Base-by-base conservation (phyloP, 2,329 filamentous ascomycete species). In the Fusarium brevicatenulatum region DNA sequence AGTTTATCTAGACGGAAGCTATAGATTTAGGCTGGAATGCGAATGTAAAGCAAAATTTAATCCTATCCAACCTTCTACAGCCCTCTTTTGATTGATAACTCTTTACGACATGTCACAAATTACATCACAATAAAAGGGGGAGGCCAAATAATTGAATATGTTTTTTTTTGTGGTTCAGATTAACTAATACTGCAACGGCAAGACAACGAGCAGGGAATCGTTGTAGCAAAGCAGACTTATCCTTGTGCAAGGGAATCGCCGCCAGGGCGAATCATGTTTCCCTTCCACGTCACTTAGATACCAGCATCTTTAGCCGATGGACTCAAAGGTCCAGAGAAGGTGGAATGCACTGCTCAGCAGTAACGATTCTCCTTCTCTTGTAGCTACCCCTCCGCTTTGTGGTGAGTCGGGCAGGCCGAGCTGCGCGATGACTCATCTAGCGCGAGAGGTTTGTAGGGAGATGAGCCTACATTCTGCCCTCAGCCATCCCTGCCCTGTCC, bases 101-200 rank as follows among this genome's bases (percentile, higher is more conserved):
- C 34, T 40, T 40, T 15, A 23, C 30, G 50, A n/a, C 9, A 54
- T 13, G 19, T 40, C n/a, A 52, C 47, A 34, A 23, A 36, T 52
- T 30, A 54, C 52, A 61, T 62, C 32, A 43, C 23, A 47, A 36
- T 19, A 47, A n/a, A 40, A 28, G 19, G 23, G 21, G 44, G 19
- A 49, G 7, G n/a, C 16, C 23, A 36, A 7, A 12, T 32, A 70
- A 62, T 70, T 76, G 72, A 78, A 78, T 65, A 57, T 74, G 10
- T 64, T 67, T 46, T 50, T 44, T 70, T 50, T 44, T 70, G 65
- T 80, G 9, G 76, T 81, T 83, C 77, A 76, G 62, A 83, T 84
- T 83, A 84, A 82, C 81, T 84, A 83, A 79, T 83, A 83, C 78
- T 81, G 78, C 80, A 80, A 80, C 76, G 74, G 81, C 80, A 80